phyloP scores from a whole-genome alignment of 257 asterid genomes.

The Solanum okadae region DNA sequence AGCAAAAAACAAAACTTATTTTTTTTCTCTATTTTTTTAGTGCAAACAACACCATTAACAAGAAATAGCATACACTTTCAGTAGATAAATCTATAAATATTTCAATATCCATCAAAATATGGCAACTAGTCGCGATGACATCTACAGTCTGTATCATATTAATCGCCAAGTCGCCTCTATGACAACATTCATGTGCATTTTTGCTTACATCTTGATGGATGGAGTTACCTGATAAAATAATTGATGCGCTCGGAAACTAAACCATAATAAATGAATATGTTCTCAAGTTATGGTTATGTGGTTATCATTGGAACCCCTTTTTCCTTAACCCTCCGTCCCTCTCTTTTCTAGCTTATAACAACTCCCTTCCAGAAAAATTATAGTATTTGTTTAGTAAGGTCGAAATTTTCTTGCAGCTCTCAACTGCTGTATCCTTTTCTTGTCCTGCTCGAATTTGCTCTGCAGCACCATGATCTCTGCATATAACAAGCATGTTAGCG shows the following conservation, averaged over 20 bases:
- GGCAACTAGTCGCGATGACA: neutral
- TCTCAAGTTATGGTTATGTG: neutral
- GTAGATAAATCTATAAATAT: neutral
- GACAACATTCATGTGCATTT: neutral
- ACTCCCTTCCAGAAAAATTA: neutral
- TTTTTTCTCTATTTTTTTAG: too few species aligned
- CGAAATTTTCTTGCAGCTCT: constrained; percentile 82
- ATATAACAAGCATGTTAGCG: neutral
- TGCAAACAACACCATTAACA: neutral
- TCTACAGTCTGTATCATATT: neutral
- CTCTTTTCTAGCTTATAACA: neutral
- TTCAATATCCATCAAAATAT: neutral
- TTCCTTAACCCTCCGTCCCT: neutral
- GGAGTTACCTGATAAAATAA: neutral
- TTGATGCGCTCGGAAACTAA: neutral
- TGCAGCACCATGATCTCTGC: constrained; percentile 86
- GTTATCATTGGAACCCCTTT: neutral
- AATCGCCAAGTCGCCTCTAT: neutral
- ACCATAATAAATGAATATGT: neutral
- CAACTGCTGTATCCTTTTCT: constrained; percentile 78
- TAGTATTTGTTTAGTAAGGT: constrained; percentile 32
- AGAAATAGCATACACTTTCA: neutral
- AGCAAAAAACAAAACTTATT: too few species aligned
- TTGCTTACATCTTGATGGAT: neutral
- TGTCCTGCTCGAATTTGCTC: constrained; percentile 90